Base-by-base conservation (phyloP, 176 grass and related monocot genomes). In the Sorghum bicolor region DNA sequence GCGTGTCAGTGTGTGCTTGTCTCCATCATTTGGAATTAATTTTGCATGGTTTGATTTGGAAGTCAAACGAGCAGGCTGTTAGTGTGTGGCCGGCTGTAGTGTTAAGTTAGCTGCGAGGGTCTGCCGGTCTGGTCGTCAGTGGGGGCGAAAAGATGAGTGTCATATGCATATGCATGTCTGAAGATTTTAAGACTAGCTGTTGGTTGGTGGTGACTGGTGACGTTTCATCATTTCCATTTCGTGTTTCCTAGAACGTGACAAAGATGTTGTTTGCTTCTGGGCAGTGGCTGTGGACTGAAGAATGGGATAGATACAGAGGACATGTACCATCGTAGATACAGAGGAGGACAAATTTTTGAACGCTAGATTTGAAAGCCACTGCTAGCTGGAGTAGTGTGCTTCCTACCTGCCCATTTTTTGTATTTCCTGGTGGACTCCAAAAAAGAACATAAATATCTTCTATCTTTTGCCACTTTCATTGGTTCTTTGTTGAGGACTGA, bases 171-270 rank as follows among this genome's bases (percentile, higher is more conserved):
- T 34, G 5, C 9, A 22, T 45, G 39, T 22, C 63, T 79, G 76
- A 3, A 24, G 47, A 57, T 24, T 60, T 37, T n/a, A 33, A 8
- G 14, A 48, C 70, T 9, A 17, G 3, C 70, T 73, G 44, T 53
- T 75, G 33, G 61, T 86, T 86, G 29, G 48, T 11, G 32, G 29
- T 61, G 37, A 34, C 24, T n/a, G 7, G n/a, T 61, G n/a, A 64
- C 5, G 52, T 86, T 50, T 78, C 66, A 33, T 78, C 20, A 26
- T 65, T 78, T 32, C 57, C 19, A 10, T 57, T 83, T 37, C n/a
- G 25, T 72, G 84, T 80, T 80, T 80, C 76, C 76, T 64, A 73
- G 31, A 72, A 64, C 6, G 31, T 17, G 39, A 64, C 84, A 79
- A 66, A 4, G 26, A 50, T 53, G 43, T 43, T 78, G 67, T 64